phyloP scores from a whole-genome alignment of 345 rosid species.

The Sisymbrium altissimum region DNA sequence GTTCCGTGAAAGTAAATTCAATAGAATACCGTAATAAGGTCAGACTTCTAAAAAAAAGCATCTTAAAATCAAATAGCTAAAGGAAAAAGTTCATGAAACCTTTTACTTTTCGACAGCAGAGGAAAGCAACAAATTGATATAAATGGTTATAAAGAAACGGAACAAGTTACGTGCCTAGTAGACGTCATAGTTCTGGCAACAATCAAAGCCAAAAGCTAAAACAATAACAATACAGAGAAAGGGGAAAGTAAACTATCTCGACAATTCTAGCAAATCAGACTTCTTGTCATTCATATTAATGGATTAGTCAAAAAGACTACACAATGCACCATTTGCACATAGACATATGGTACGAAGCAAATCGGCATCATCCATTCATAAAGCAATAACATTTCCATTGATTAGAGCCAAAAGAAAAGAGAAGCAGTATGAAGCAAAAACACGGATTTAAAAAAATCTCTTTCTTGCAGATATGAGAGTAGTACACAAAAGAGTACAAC shows the following conservation, averaged over 20 bases:
- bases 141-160: slow-evolving; percentile 1
- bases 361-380: slow-evolving; percentile 10
- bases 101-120: neutral
- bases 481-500: neutral
- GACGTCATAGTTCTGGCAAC: slow-evolving; percentile 17
- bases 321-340: slow-evolving; percentile 10
- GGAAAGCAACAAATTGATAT: slow-evolving; percentile 4
- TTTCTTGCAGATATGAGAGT: slow-evolving; percentile 14
- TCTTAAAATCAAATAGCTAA: slow-evolving; percentile 7
- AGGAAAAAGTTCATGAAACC: slow-evolving; percentile 6
- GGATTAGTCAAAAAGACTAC: slow-evolving; percentile 38
- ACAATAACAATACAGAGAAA: slow-evolving; percentile 25
- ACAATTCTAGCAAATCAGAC: slow-evolving; percentile 16
- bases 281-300: slow-evolving; percentile 21
- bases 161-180: slow-evolving; percentile 8
- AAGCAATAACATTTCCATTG: slow-evolving; percentile 9
- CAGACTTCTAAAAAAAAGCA: neutral
- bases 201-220: slow-evolving; percentile 23
- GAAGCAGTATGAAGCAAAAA: too few relatives aligned
- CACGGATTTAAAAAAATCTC: slow-evolving; percentile 4
- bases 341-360: slow-evolving; percentile 10
- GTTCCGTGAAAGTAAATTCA: slow-evolving; percentile 17
- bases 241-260: slow-evolving; percentile 4
- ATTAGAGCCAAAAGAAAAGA: slow-evolving; percentile 7
- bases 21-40: neutral